A percentile compares a stretch with the other conserved stretches of the same genome.
These are phyloP conservation scores for Ajuga reptans DNA, from an alignment of 305 asterid species.

Conservation along the genomic window DNA sequence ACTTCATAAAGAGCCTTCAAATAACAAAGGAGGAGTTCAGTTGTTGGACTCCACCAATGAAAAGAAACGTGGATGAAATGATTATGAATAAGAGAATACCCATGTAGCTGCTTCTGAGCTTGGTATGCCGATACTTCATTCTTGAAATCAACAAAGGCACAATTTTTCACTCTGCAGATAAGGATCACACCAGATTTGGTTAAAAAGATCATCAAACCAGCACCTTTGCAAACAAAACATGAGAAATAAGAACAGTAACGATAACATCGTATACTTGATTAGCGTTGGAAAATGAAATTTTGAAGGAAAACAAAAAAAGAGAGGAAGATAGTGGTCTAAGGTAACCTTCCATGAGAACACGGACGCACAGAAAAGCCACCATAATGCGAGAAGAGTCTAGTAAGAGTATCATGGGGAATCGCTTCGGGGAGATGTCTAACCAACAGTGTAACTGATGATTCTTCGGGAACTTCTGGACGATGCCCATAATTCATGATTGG, in stretches of 20 bases:
- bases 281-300: neutral
- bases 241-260: neutral
- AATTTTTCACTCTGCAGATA: slow-evolving; percentile 52
- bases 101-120: slow-evolving; percentile 74
- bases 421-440: slow-evolving; percentile 91
- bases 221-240: neutral
- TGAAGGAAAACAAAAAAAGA: neutral
- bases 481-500: neutral
- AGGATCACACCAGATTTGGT: neutral
- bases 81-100: slow-evolving; percentile 33
- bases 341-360: slow-evolving; percentile 50
- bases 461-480: slow-evolving; percentile 11
- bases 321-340: neutral
- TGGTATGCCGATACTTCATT: slow-evolving; percentile 56
- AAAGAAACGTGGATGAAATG: neutral
- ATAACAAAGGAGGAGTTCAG: neutral
- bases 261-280: slow-evolving; percentile 8
- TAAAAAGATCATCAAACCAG: neutral
- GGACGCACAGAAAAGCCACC: slow-evolving; percentile 78
- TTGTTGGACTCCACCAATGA: neutral
- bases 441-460: slow-evolving; percentile 37
- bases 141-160: slow-evolving; percentile 73
- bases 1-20: neutral
- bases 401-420: slow-evolving; percentile 57
- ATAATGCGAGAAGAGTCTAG: slow-evolving; percentile 66